Base-by-base conservation (phyloP, 768 basidiomycete species). In the Leccinum incarnatum region DNA sequence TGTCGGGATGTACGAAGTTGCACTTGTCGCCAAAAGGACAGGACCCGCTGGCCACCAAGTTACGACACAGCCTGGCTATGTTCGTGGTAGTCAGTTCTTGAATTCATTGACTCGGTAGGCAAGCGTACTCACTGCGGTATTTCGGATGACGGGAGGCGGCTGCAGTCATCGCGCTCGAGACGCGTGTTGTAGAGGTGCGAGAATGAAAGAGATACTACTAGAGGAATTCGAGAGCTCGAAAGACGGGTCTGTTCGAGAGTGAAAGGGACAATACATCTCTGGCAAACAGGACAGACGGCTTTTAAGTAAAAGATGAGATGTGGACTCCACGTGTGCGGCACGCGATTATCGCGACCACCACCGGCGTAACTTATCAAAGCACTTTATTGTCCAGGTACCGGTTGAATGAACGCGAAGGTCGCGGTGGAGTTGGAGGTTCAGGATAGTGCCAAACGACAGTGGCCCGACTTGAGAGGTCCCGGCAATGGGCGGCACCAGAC, bases 1-100 rank as follows among this genome's bases (percentile, higher is more conserved):
- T 45, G 42, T 45, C 42, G 9, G 73, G 71, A 57, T 79, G 76
- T 34, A 77, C 36, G 66, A 76, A 79, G 36, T 66, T 76, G 67
- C 77, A 79, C 36, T 66, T 68, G 21, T 67, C 62, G 58, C 75
- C 78, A 58, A 73, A 75, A 19, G 72, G 68, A 65, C 76, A 79
- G 58, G 64, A 60, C 36, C 78, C 77, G 34, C 59, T 69, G 46
- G 67, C 60, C 40, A 72, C 71, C 11, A 12, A 34, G 66, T 76
- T 72, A 45, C 76, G 69, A 63, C 77, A 78, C 46, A 73, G 62
- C 65, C 73, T 77, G 6, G 73, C 76, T 76, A n/a, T n/a, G 37
- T 54, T 61, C 51, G 50, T 19, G 53, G 45, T 19, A 9, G 48
- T 67, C 42, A 62, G 52, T 12, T 17, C 30, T 32, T 5, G 34